These are phyloP conservation scores for Meredithiella fracta DNA, from an alignment of 2,329 filamentous ascomycete genomes.

Conservation along the genomic window DNA sequence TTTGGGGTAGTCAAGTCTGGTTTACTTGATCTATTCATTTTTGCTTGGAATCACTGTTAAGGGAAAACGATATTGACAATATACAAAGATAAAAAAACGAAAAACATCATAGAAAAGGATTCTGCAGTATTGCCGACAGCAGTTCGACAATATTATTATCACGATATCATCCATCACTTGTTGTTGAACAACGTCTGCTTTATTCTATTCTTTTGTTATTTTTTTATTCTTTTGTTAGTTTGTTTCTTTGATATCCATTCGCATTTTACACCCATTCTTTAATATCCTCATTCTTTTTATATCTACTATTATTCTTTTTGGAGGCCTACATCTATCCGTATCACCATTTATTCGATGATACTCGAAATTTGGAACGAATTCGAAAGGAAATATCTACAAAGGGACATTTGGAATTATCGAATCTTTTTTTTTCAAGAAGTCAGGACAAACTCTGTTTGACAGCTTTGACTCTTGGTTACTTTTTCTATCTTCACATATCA, in stretches of 20 bases:
- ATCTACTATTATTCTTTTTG: constrained; percentile 3
- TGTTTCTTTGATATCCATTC: constrained; percentile 3
- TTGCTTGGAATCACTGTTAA: constrained; percentile 1
- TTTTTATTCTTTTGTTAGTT: constrained; percentile 15
- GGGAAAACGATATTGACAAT: neutral
- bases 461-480: neutral
- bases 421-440: neutral
- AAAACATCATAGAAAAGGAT: neutral
- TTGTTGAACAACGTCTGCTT: neutral
- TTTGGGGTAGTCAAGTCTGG: constrained; percentile 14
- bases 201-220: constrained; percentile 5
- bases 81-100: neutral
- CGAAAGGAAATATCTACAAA: neutral
- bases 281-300: neutral
- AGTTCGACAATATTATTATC: too few species aligned
- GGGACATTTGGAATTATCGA: too few species aligned
- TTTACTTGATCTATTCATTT: constrained; percentile 15
- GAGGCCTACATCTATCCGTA: constrained; percentile 2
- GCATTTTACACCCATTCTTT: neutral
- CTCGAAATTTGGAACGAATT: too few species aligned
- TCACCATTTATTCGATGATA: neutral
- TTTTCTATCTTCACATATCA: neutral
- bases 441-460: neutral
- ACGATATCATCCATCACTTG: neutral
- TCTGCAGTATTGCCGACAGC: neutral